Evolutionary conservation across 208 protist genomes (phyloP).

Genomic region (Leptomonas seymouri): DNA sequence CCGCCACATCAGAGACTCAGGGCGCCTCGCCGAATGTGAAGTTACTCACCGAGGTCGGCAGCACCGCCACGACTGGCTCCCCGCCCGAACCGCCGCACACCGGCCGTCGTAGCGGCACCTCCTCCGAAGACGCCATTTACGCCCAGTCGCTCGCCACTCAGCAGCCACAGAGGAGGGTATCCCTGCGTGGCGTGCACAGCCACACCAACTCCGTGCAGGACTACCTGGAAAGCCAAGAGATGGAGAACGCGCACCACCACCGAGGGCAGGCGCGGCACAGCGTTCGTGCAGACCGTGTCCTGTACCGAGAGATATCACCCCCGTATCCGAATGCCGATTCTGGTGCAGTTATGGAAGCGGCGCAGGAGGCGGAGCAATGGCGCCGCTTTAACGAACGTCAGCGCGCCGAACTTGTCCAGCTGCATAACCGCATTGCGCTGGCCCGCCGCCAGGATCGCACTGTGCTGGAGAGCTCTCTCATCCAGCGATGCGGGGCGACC

Average conservation of each 20-base stretch:
- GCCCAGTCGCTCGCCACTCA: no score
- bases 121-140: background rate
- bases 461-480: conserved; percentile 21
- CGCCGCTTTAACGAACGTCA: conserved; percentile 61
- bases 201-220: background rate
- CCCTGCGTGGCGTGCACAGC: background rate
- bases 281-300: background rate
- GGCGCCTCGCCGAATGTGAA: conserved; percentile 9
- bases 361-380: conserved; percentile 44
- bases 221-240: conserved; percentile 9
- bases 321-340: background rate
- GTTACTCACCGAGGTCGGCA: conserved; percentile 10
- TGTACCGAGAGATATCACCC: background rate
- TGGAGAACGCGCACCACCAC: conserved; percentile 12
- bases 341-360: background rate
- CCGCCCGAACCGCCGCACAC: conserved; percentile 19
- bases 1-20: background rate
- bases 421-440: conserved; percentile 39
- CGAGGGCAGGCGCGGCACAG: background rate
- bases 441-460: conserved; percentile 45
- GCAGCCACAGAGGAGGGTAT: no score
- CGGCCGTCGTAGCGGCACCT: conserved; percentile 9
- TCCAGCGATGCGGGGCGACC: background rate
- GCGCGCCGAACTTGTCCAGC: conserved; percentile 42
- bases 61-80: conserved; percentile 3